Evolutionary conservation across 805 yeast genomes (phyloP), one percentile per base, ranked within the genome.

Genomic region (Saccharomycopsis selenospora): DNA sequence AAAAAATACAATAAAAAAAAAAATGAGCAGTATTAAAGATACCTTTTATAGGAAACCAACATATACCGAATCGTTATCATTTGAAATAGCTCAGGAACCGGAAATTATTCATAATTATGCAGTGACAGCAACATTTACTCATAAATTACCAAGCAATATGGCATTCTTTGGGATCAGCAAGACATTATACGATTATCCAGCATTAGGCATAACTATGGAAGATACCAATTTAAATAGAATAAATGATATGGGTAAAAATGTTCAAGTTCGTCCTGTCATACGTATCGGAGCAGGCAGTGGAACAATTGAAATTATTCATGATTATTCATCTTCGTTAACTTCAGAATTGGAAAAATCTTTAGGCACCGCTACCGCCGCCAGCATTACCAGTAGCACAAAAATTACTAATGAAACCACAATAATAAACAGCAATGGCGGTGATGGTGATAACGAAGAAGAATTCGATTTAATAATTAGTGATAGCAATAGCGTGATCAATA

Each of bases 211-310:
- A n/a, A 46, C 49, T 11, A n/a, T 46, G 3, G 49, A 46, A n/a
- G 49, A 46, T 18, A 43, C 27, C 18, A 46, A 46, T 25, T 22
- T 40, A 20, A 43, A 43, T 17, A 11, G 49, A 17, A 18, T 46
- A 6, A 46, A 46, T 17, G 45, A 46, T 22, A 25, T 46, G 40
- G 49, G 49, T 11, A 28, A 42, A 23, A 40, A 28, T 13, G 38
- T 46, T 8, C 45, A 46, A 20, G 29, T 46, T 5, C 22, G 49
- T 8, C 49, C 49, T 17, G 30, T 46, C 24, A 27, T 33, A 10
- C 38, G 38, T 33, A 14, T 33, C 20, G 38, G 38, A 5, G 38
- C 38, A 10, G 38, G 38, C n/a, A 33, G 17, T 10, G 38, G 38
- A 10, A 14, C 17, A 20, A 33, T 33, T 20, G 38, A 33, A 20